Evolutionary conservation across 1,284 basidiomycete genomes (phyloP).

Genomic region (Ceratobasidium sp.): DNA sequence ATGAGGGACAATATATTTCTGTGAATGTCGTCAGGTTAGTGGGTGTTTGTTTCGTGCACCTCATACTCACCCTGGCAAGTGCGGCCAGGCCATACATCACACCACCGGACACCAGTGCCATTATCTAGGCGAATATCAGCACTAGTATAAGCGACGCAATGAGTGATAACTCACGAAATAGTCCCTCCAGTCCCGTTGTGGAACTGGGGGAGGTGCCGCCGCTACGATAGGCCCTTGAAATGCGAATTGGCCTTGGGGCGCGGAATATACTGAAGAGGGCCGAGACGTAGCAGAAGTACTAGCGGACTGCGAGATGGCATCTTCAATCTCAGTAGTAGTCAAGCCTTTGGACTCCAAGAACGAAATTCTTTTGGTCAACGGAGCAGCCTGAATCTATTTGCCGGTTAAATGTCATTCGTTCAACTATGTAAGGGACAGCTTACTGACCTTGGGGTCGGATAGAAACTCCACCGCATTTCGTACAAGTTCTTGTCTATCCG

Average conservation of each 20-base stretch:
- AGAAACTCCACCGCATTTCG: conserved; percentile 83
- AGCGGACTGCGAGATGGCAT: conserved; percentile 74
- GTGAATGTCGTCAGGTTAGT: conserved; percentile 27
- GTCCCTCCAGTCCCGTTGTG: conserved; percentile 86
- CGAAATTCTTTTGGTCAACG: conserved; percentile 84
- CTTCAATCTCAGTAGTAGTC: conserved; percentile 83
- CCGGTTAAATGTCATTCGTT: neutral
- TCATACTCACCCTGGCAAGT: conserved; percentile 73
- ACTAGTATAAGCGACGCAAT: neutral
- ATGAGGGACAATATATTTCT: conserved; percentile 94
- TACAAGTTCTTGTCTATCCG: conserved; percentile 63
- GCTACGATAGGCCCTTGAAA: conserved; percentile 32
- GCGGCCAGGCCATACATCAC: conserved; percentile 88
- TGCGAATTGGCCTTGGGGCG: conserved; percentile 10
- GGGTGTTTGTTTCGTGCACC: neutral
- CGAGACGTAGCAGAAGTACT: conserved; percentile 38
- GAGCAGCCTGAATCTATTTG: conserved; percentile 71
- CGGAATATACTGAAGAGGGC: conserved; percentile 37
- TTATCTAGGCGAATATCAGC: conserved; percentile 67
- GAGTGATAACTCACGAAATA: conserved; percentile 74
- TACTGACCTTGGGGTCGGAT: conserved; percentile 70
- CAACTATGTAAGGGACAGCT: neutral
- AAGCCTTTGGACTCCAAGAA: conserved; percentile 96
- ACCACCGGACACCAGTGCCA: conserved; percentile 89
- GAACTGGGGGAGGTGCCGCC: conserved; percentile 51